Evolutionary conservation across 148 eudicot species (phyloP).

Genomic region (Fagopyrum esculentum): DNA sequence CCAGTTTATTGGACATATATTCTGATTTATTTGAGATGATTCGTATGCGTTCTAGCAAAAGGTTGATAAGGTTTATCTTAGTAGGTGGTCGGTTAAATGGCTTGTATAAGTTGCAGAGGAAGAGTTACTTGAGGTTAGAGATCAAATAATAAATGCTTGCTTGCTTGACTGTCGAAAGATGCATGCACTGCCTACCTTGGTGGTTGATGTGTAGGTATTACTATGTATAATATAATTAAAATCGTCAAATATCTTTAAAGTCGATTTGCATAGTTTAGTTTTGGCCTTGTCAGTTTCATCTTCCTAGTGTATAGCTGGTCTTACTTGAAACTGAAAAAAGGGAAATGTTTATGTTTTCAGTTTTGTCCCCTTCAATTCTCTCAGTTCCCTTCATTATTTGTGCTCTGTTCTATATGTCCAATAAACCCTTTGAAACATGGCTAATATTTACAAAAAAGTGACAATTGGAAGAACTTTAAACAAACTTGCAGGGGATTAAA

Average conservation of each 20-base stretch:
- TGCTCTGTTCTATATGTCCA: background rate
- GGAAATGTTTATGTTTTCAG: background rate
- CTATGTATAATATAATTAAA: background rate
- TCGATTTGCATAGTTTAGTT: background rate
- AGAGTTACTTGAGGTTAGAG: background rate
- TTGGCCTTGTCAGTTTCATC: background rate
- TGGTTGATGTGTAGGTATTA: background rate
- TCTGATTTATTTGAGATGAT: background rate
- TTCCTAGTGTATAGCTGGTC: background rate
- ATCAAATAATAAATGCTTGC: background rate
- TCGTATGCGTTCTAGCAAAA: background rate
- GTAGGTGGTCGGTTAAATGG: background rate
- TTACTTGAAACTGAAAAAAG: background rate
- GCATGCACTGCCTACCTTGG: background rate
- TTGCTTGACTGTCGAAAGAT: background rate
- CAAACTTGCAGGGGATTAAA: conserved; percentile 49
- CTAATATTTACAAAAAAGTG: background rate
- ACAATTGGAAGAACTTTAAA: background rate
- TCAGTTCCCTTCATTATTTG: background rate
- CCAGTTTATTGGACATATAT: background rate
- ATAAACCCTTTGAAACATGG: background rate
- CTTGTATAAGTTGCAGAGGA: background rate
- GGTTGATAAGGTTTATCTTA: background rate
- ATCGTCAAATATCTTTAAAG: background rate
- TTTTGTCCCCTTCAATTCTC: background rate